These are phyloP conservation scores for Mortierella sp. DNA, from an alignment of 371 early-diverging fungal species.

Conservation along the genomic window DNA sequence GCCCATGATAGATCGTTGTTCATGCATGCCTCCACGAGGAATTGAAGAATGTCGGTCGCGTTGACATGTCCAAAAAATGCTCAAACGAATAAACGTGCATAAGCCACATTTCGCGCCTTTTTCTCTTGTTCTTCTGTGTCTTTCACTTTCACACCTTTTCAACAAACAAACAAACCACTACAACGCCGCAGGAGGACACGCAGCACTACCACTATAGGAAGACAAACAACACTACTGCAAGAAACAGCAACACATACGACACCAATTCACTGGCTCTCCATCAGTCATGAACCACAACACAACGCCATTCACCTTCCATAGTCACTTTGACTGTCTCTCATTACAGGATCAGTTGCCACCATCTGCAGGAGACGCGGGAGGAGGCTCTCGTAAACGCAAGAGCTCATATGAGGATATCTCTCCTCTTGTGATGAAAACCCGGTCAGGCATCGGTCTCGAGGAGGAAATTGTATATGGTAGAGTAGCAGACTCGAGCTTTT, in stretches of 20 bases:
- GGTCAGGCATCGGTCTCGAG: slow-evolving; percentile 49
- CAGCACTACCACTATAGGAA: not conserved
- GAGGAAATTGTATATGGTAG: slow-evolving; percentile 53
- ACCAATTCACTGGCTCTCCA: not conserved
- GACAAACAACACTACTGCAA: not conserved
- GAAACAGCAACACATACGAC: not conserved
- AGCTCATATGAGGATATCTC: slow-evolving; percentile 46
- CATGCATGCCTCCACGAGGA: slow-evolving; percentile 43
- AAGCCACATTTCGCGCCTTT: not conserved
- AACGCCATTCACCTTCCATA: slow-evolving; percentile 27
- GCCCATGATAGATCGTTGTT: slow-evolving; percentile 28
- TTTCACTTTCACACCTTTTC: not conserved
- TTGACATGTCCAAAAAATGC: not conserved
- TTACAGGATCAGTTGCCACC: slow-evolving; percentile 17
- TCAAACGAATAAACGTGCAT: not conserved
- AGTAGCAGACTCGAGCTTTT: not conserved
- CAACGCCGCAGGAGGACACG: not conserved
- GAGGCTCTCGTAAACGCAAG: slow-evolving; percentile 36
- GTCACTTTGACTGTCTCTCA: slow-evolving; percentile 22
- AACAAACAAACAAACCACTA: not conserved
- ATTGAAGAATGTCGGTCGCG: not conserved
- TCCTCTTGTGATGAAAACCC: slow-evolving; percentile 47
- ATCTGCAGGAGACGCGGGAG: not conserved
- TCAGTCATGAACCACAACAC: slow-evolving; percentile 21
- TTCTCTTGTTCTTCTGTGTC: slow-evolving; percentile 2